Evolutionary conservation across 208 protist genomes (phyloP).

Genomic region (Wallacemonas sp.): DNA sequence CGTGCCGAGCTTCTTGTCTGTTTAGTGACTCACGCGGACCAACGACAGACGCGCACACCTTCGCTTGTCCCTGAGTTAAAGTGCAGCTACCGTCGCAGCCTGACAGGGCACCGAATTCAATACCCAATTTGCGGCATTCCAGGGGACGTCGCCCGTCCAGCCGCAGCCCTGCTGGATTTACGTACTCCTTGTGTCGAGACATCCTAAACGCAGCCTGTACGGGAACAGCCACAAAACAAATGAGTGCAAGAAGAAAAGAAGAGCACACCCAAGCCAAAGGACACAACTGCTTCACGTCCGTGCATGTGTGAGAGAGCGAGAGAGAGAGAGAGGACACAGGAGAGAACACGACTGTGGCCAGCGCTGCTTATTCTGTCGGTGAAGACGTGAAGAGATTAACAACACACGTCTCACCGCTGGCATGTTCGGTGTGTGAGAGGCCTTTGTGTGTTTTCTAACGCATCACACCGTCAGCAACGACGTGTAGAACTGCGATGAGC

Average conservation of each 20-base stretch:
- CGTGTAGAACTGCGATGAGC: too few species aligned
- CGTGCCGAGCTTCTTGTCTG: constrained; percentile 51
- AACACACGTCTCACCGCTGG: too few species aligned
- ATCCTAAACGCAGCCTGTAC: constrained; percentile 17
- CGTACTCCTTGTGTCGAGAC: constrained; percentile 80
- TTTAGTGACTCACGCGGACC: constrained; percentile 65
- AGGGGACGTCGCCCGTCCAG: constrained; percentile 74
- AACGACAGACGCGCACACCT: constrained; percentile 70
- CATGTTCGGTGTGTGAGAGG: too few species aligned
- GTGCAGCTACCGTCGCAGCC: constrained; percentile 80
- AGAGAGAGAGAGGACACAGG: not conserved
- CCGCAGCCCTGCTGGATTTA: constrained; percentile 77
- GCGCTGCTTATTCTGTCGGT: too few species aligned
- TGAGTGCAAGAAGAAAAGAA: not conserved
- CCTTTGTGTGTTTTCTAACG: too few species aligned
- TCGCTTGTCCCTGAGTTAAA: constrained; percentile 44
- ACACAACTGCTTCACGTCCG: not conserved
- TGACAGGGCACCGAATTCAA: constrained; percentile 66
- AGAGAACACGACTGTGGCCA: too few species aligned
- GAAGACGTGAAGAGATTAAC: too few species aligned
- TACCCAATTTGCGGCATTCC: constrained; percentile 51
- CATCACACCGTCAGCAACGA: too few species aligned
- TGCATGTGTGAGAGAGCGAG: too few species aligned
- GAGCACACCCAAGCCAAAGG: not conserved
- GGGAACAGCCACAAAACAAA: not conserved